Evolutionary conservation across 805 yeast genomes (phyloP).

Genomic region (Metschnikowia cerradonensis): DNA sequence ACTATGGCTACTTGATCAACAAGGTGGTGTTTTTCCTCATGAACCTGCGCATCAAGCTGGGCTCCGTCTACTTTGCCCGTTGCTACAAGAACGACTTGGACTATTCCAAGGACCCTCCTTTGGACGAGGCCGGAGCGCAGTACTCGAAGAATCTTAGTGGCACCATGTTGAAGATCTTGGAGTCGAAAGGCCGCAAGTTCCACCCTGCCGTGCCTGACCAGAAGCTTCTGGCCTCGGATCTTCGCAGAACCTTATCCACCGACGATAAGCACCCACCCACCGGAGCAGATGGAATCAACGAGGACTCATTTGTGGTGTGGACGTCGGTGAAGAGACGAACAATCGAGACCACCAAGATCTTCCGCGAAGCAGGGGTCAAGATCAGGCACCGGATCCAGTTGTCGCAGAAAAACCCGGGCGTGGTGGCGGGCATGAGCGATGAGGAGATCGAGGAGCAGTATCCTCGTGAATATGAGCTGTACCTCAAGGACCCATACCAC

Average conservation of each 20-base stretch:
- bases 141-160: slow-evolving; percentile 65
- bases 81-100: slow-evolving; percentile 56
- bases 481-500: slow-evolving; percentile 80
- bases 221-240: not conserved
- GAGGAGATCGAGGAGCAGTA: slow-evolving; percentile 55
- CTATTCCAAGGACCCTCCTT: slow-evolving; percentile 74
- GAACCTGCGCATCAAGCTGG: slow-evolving; percentile 83
- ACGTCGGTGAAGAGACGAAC: slow-evolving; percentile 88
- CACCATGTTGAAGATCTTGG: slow-evolving; percentile 45
- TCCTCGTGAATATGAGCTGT: slow-evolving; percentile 68
- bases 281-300: slow-evolving; percentile 55
- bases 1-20: slow-evolving; percentile 83
- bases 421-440: slow-evolving; percentile 63
- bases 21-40: slow-evolving; percentile 88
- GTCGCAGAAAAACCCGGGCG: slow-evolving; percentile 87
- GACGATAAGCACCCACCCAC: slow-evolving; percentile 43
- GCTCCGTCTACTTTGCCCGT: slow-evolving; percentile 89
- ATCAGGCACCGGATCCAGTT: slow-evolving; percentile 77
- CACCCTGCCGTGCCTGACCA: not conserved
- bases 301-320: slow-evolving; percentile 80
- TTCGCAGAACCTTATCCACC: slow-evolving; percentile 22
- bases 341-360: slow-evolving; percentile 68
- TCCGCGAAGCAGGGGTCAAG: slow-evolving; percentile 57
- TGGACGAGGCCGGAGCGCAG: slow-evolving; percentile 66
- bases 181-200: slow-evolving; percentile 28